Evolutionary conservation across 371 early-diverging fungal genomes (phyloP), one percentile per base, ranked within the genome.

Genomic region (Syncephalastrum contaminatum): DNA sequence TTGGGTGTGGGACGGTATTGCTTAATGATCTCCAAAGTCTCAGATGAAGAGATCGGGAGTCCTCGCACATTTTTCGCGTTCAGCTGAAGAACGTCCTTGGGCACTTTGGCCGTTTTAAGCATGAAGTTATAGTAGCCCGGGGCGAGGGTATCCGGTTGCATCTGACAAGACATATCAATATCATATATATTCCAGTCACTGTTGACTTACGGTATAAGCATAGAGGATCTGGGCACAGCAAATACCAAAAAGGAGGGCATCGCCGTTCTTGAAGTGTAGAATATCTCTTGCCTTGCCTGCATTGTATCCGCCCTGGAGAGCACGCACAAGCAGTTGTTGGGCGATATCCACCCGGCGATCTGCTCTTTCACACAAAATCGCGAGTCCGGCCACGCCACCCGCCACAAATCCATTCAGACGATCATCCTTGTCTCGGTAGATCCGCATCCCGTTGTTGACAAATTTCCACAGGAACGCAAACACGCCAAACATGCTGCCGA

Each of bases 391-490:
- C 27, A 84, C 66, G 4, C 81, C 77, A 64, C 86, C 86, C 41
- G 80, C 76, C 4, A 84, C 63, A 16, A 82, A 70, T 2, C 83
- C 83, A 58, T 86, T 84, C 57, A 83, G 62, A 42, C 81, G 65
- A 67, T 86, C 86, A 18, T 86, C 84, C 54, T 73, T 80, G 20
- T 75, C 74, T 13, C 86, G 70, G 51, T 77, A 71, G 24, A 75
- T 48, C n/a, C 78, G 68, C 59, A 89, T 72, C 10, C 76, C 67
- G 66, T 89, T 89, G 61, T 85, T 86, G 58, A 89, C 71, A 7
- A 85, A 71, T 59, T 89, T 89, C 88, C 88, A 91, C 13, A 88
- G 56, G 39, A 89, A 78, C 21, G 89, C 80, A 67, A 90, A 91
- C 40, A 71, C 70, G 4, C 89, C 90, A 75, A 90, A 79, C 81